These are phyloP conservation scores for Ophiostoma fasciatum DNA, from an alignment of 2,329 filamentous ascomycete genomes.

Conservation along the genomic window DNA sequence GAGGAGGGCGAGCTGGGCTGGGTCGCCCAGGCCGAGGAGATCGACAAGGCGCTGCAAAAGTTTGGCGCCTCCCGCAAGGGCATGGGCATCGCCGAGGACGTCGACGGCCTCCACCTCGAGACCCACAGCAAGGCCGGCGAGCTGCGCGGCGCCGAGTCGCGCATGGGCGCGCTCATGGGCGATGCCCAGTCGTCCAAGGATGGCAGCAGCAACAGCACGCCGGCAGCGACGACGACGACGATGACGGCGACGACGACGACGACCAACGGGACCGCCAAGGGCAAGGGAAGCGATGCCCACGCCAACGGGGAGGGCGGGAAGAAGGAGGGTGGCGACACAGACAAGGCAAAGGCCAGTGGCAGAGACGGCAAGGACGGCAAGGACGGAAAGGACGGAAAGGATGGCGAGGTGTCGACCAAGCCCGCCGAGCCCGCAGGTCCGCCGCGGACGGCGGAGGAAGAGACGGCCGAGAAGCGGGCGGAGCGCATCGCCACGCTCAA, in stretches of 20 bases:
- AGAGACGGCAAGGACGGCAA: constrained; percentile 14
- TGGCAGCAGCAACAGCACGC: constrained; percentile 20
- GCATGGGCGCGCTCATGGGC: constrained; percentile 98
- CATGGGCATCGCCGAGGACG: constrained; percentile 82
- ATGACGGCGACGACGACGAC: constrained; percentile 13
- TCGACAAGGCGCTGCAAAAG: constrained; percentile 82
- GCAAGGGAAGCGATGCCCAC: constrained; percentile 16
- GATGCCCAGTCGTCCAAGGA: constrained; percentile 46
- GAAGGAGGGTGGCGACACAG: constrained; percentile 8
- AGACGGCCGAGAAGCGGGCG: constrained; percentile 37
- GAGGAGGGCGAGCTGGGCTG: constrained; percentile 79
- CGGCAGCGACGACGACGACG: neutral
- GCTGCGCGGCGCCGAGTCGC: constrained; percentile 73
- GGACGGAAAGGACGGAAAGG: neutral
- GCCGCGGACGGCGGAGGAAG: constrained; percentile 20
- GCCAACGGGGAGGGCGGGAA: constrained; percentile 15
- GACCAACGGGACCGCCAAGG: constrained; percentile 24
- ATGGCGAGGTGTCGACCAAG: neutral
- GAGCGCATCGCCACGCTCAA: constrained; percentile 53
- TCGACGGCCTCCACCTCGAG: constrained; percentile 75
- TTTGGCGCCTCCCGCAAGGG: constrained; percentile 80
- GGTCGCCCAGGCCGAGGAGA: constrained; percentile 73
- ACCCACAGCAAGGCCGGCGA: constrained; percentile 87
- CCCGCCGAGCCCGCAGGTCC: neutral
- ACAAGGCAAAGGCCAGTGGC: constrained; percentile 11